A percentile compares a stretch with the other conserved stretches of the same genome.
phyloP scores from a whole-genome alignment of 768 basidiomycete genomes.

The Boletellus ananiceps region DNA sequence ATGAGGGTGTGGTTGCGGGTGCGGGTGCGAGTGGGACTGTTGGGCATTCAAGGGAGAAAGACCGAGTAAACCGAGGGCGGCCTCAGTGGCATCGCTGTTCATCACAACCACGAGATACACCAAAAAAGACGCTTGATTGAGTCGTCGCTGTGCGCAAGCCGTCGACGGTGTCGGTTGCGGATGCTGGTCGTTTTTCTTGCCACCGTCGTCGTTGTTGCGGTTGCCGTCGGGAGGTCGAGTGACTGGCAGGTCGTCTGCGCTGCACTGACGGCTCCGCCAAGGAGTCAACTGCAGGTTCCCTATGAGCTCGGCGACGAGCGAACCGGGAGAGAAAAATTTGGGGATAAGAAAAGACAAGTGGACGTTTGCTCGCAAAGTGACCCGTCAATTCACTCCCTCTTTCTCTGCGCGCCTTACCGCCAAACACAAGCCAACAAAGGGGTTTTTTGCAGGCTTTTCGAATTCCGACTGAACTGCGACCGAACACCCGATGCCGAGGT shows the following conservation, averaged over 20 bases:
- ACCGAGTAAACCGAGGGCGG: slow-evolving; percentile 53
- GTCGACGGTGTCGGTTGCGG: slow-evolving; percentile 12
- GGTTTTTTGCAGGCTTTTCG: slow-evolving; percentile 16
- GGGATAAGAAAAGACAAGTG: slow-evolving; percentile 12
- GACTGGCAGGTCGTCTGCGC: slow-evolving; percentile 5
- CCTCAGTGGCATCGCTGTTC: slow-evolving; percentile 56
- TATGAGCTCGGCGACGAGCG: slow-evolving; percentile 17
- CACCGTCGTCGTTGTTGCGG: slow-evolving; percentile 6
- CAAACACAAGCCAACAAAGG: slow-evolving; percentile 30
- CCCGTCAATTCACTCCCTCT: slow-evolving; percentile 12
- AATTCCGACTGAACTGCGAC: slow-evolving; percentile 17
- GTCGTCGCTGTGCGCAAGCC: slow-evolving; percentile 7
- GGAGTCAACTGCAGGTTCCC: neutral
- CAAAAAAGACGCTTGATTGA: slow-evolving; percentile 2
- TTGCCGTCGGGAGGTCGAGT: neutral
- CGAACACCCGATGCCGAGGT: neutral
- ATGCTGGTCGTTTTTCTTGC: slow-evolving; percentile 16
- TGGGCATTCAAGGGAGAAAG: slow-evolving; percentile 38
- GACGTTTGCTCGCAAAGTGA: slow-evolving; percentile 20
- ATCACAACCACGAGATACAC: slow-evolving; percentile 27
- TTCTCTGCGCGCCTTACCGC: slow-evolving; percentile 13
- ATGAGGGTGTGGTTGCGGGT: slow-evolving; percentile 22
- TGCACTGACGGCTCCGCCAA: neutral
- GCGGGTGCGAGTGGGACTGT: slow-evolving; percentile 24
- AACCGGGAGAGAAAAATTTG: neutral